Base-by-base conservation (phyloP, 768 basidiomycete genomes). In the Phylloporus sp. region DNA sequence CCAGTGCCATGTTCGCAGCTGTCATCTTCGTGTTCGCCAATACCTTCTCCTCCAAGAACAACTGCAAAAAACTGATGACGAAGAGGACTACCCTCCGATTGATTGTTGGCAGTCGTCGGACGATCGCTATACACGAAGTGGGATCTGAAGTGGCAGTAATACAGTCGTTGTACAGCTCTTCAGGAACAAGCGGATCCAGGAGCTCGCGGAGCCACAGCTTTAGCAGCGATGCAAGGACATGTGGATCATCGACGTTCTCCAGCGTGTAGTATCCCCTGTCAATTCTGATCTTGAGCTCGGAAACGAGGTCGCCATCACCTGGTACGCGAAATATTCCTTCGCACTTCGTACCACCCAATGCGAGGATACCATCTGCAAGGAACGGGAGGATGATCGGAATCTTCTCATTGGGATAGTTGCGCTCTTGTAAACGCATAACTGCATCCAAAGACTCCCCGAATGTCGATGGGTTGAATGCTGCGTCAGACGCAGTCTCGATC, bases 281-380 rank as follows among this genome's bases (percentile, higher is more conserved):
- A 50, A 97, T 92, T 50, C 91, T 84, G 28, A 91, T 77, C 68
- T 91, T 94, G 59, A 97, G 78, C 45, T 90, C 87, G 1, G 90
- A 87, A 38, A 97, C 89, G 6, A 84, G 79, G 67, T 97, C 95
- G 18, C 80, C 79, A 66, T 97, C 94, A 0, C 95, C 95, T 13
- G 94, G 90, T 5, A 95, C 83, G 40, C 94, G 85, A 72, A 95
- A 97, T 50, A 95, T 94, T 16, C 95, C 95, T 65, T 95, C 94
- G 27, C 85, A 72, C 64, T 85, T 85, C 40, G 83, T 80, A 5
- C 94, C 95, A 0, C 91, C 91, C 11, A 94, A 75, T 2, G 91
- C 88, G 40, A 97, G 80, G 58, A 97, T 94, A 1, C 91, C 91
- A 59, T 95, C 88, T 3, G 90, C 85, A 24, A 97, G 84, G 77